Percentiles rank a stretch among this genome's conserved stretches.
Conservation (phyloP, 1,139 yeast species). For the Saccharomyces uvarum region DNA sequence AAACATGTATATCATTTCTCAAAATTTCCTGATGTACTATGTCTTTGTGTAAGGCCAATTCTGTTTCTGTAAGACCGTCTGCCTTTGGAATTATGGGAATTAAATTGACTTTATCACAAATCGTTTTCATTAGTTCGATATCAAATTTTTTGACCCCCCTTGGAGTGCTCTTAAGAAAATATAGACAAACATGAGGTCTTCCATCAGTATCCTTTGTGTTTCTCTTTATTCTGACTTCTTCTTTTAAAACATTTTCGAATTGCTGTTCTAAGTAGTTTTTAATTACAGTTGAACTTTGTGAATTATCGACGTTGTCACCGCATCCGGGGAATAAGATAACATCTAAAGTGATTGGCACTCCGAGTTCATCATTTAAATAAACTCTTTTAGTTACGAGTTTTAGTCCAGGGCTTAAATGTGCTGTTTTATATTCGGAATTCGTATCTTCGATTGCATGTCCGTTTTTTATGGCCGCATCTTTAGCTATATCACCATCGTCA, state of each 20-base stretch:
- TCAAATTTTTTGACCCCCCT: slow-evolving; percentile 44
- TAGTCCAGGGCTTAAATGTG: slow-evolving; percentile 25
- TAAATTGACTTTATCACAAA: slow-evolving; percentile 47
- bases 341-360: slow-evolving; percentile 38
- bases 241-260: slow-evolving; percentile 48
- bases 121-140: slow-evolving; percentile 42
- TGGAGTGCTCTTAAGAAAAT: slow-evolving; percentile 52
- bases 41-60: slow-evolving; percentile 39
- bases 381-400: slow-evolving; percentile 23
- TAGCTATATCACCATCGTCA: slow-evolving; percentile 5
- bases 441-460: slow-evolving; percentile 11
- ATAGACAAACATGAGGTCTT: slow-evolving; percentile 56
- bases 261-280: slow-evolving; percentile 47
- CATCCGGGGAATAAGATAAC: slow-evolving; percentile 41
- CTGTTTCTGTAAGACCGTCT: slow-evolving; percentile 47
- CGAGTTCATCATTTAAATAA: slow-evolving; percentile 35
- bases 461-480: slow-evolving; percentile 11
- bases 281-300: slow-evolving; percentile 36
- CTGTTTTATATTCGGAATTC: slow-evolving; percentile 3
- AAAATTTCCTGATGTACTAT: slow-evolving; percentile 40
- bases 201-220: slow-evolving; percentile 48
- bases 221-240: slow-evolving; percentile 55
- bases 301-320: slow-evolving; percentile 37
- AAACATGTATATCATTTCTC: slow-evolving; percentile 41
- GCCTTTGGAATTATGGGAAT: slow-evolving; percentile 53